Conservation (phyloP, 2,329 filamentous ascomycete species). For the Aspergillus fructus region DNA sequence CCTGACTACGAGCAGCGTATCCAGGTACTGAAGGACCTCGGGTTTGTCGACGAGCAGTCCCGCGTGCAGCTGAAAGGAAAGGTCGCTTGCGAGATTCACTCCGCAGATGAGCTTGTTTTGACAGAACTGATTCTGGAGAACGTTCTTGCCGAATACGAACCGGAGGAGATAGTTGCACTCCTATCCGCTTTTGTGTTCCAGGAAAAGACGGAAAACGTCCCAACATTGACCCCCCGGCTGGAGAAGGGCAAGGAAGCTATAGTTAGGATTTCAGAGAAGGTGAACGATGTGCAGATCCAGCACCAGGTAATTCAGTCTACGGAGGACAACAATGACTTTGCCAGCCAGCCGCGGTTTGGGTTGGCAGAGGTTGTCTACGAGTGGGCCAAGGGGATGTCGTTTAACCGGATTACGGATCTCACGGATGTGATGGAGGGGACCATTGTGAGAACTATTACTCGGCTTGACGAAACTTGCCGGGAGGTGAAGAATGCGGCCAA, state of each 20-base stretch:
- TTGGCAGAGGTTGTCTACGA: constrained; percentile 98
- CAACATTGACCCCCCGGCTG: constrained; percentile 76
- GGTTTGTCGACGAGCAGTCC: constrained; percentile 82
- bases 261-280: constrained; percentile 84
- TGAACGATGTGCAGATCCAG: constrained; percentile 83
- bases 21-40: constrained; percentile 83
- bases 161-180: constrained; percentile 92
- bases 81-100: constrained; percentile 97
- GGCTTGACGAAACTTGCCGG: constrained; percentile 91
- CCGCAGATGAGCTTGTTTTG: constrained; percentile 90
- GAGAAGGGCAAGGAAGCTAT: constrained; percentile 83
- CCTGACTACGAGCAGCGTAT: constrained; percentile 97
- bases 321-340: constrained; percentile 91
- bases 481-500: constrained; percentile 97
- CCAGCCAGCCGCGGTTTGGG: constrained; percentile 81
- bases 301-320: constrained; percentile 89
- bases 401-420: constrained; percentile 94
- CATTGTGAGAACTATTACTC: constrained; percentile 90
- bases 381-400: constrained; percentile 96
- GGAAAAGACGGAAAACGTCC: constrained; percentile 83
- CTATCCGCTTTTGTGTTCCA: constrained; percentile 96
- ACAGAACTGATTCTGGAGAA: constrained; percentile 97
- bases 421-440: constrained; percentile 97
- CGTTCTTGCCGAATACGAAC: constrained; percentile 89
- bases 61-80: constrained; percentile 96